A percentile compares a stretch with the other conserved stretches of the same genome.
Evolutionary conservation across 306 rosid species (phyloP).

Genomic region (Gillenia trifoliata): DNA sequence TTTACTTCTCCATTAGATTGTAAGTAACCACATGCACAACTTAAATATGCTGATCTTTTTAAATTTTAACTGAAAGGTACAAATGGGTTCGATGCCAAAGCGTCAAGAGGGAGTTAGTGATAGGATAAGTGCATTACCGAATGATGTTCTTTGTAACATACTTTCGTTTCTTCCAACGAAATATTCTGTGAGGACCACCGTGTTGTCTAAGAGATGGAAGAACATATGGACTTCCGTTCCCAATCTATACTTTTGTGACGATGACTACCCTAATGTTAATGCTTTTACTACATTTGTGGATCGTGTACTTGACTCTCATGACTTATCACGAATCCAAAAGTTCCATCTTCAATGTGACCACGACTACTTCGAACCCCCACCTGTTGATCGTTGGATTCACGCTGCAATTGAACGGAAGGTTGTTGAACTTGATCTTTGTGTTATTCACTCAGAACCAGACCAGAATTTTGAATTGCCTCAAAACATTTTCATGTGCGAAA

Average conservation of each 20-base stretch:
- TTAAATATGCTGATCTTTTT: not conserved
- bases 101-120: not conserved
- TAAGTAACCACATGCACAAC: too few relatives aligned
- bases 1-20: too few relatives aligned
- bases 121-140: not conserved
- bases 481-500: not conserved
- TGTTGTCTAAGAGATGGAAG: not conserved
- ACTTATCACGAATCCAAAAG: not conserved
- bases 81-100: not conserved
- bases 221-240: not conserved
- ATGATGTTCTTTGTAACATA: not conserved
- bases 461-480: not conserved
- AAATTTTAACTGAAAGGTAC: not conserved
- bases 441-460: too few relatives aligned
- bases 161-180: not conserved
- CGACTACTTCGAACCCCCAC: not conserved
- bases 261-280: not conserved
- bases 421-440: too few relatives aligned
- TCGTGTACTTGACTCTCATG: not conserved
- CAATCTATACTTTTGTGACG: not conserved
- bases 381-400: not conserved
- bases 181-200: not conserved
- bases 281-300: not conserved
- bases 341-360: not conserved
- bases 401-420: not conserved